These are phyloP conservation scores for Trichophyton equinum DNA, from an alignment of 2,329 filamentous ascomycete species.

Conservation along the genomic window DNA sequence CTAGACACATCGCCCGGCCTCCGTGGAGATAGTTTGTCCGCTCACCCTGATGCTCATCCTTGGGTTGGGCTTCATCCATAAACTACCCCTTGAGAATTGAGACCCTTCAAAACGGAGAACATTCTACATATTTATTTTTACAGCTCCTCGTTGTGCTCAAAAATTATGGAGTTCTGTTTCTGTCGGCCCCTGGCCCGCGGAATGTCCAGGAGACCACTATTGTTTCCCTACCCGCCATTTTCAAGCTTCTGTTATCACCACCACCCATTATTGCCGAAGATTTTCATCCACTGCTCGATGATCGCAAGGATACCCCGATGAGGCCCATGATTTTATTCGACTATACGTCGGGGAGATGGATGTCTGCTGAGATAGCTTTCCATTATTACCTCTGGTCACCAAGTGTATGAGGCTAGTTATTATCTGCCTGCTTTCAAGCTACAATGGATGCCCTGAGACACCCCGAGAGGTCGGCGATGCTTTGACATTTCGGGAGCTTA, in stretches of 20 bases:
- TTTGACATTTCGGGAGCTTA: constrained; percentile 4
- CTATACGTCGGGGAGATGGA: background rate
- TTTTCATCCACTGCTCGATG: background rate
- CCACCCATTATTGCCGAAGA: background rate
- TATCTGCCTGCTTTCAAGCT: background rate
- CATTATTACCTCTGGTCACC: background rate
- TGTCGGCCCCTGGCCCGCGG: no score
- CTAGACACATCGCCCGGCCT: no score
- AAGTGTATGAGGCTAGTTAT: background rate
- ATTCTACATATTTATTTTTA: no score
- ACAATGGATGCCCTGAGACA: constrained; percentile 5
- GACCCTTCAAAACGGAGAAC: no score
- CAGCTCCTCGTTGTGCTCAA: no score
- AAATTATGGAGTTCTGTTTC: no score
- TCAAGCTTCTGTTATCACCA: background rate
- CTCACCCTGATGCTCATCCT: no score
- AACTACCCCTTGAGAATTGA: no score
- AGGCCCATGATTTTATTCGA: background rate
- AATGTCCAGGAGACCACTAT: no score
- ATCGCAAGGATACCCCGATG: background rate
- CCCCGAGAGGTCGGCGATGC: background rate
- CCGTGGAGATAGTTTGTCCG: no score
- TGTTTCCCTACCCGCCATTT: no score
- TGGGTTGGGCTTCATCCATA: no score
- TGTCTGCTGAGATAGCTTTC: background rate